Conservation (phyloP, 495 filamentous ascomycete species). For the Bacidia rubella region DNA sequence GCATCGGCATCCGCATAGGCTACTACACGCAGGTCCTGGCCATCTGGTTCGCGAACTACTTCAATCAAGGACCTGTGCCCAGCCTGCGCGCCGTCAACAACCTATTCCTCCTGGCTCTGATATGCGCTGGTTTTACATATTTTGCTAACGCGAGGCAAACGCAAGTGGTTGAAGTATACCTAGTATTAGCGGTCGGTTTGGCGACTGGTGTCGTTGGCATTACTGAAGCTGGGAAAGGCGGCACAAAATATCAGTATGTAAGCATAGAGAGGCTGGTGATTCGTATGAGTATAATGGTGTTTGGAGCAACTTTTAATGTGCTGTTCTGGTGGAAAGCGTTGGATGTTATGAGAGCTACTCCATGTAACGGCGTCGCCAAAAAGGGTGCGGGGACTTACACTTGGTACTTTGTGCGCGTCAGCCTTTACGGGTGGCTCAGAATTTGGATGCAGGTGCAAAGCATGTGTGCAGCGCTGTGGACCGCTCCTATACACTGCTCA, state of each 20-base stretch:
- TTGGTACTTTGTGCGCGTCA: slow-evolving; percentile 4
- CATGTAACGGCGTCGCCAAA: slow-evolving; percentile 4
- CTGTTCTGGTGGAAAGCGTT: slow-evolving; percentile 17
- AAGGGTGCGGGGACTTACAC: slow-evolving; percentile 6
- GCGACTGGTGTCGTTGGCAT: slow-evolving; percentile 5
- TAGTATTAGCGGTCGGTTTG: slow-evolving; percentile 19
- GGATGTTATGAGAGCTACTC: slow-evolving; percentile 14
- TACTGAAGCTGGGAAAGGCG: slow-evolving; percentile 6
- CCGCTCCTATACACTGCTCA: background rate
- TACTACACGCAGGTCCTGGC: slow-evolving; percentile 27
- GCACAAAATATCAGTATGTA: slow-evolving; percentile 4
- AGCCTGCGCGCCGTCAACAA: slow-evolving; percentile 15
- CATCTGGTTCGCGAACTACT: slow-evolving; percentile 23
- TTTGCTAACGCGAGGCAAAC: background rate
- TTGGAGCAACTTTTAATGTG: slow-evolving; percentile 10
- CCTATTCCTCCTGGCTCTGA: slow-evolving; percentile 11
- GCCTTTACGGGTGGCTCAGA: slow-evolving; percentile 14
- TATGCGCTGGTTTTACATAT: slow-evolving; percentile 1
- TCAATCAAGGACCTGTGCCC: slow-evolving; percentile 9
- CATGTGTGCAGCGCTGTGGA: slow-evolving; percentile 1
- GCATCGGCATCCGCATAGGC: slow-evolving; percentile 27
- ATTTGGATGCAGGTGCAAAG: slow-evolving; percentile 9
- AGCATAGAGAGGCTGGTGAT: slow-evolving; percentile 6
- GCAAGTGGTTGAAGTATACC: slow-evolving; percentile 18
- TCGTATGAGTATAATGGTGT: slow-evolving; percentile 4